These are phyloP conservation scores for Globisporangium barbulae DNA, from an alignment of 352 stramenopile genomes.

Conservation along the genomic window DNA sequence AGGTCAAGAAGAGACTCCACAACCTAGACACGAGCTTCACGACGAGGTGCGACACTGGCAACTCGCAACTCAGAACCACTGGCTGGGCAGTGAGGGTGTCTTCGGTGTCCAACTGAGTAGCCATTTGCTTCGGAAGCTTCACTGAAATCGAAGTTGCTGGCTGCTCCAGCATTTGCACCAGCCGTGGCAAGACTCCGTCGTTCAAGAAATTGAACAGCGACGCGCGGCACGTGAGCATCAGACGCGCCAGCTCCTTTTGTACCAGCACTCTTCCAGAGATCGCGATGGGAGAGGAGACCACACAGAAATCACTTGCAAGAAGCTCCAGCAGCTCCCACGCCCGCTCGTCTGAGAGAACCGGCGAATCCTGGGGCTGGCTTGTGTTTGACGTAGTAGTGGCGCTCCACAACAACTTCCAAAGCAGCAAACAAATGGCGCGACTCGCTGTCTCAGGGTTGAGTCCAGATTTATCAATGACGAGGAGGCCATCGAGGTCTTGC, in stretches of 20 bases:
- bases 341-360: background rate
- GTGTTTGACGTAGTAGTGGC: background rate
- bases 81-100: background rate
- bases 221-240: conserved; percentile 8
- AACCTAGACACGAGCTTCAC: conserved; percentile 33
- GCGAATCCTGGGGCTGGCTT: background rate
- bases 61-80: conserved; percentile 6
- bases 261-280: conserved; percentile 4
- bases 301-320: background rate
- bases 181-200: conserved; percentile 3
- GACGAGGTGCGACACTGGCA: conserved; percentile 18
- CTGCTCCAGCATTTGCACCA: conserved; percentile 2
- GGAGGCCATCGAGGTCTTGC: background rate
- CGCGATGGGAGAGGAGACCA: background rate
- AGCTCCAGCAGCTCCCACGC: conserved; percentile 20
- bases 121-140: background rate
- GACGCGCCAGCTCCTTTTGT: conserved; percentile 5
- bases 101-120: background rate
- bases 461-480: background rate
- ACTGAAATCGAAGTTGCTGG: background rate
- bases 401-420: conserved; percentile 37
- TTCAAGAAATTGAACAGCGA: conserved; percentile 2
- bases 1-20: conserved; percentile 23
- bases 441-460: conserved; percentile 2
- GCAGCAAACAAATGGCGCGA: conserved; percentile 17